Evolutionary conservation across 345 rosid genomes (phyloP).

Genomic region (Psidium guajava): DNA sequence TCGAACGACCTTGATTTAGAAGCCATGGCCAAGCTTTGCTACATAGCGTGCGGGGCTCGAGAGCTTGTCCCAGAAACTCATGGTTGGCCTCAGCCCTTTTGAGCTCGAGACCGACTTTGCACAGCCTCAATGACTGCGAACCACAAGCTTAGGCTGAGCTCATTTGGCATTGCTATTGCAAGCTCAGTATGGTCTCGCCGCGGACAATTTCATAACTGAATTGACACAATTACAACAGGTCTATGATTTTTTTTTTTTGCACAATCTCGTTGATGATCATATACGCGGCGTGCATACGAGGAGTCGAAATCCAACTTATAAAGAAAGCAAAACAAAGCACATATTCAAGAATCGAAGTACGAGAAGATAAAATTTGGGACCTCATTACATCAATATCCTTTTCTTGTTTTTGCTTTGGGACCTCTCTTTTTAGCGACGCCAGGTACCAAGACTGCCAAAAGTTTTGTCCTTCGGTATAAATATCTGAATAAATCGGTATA

Average conservation of each 20-base stretch:
- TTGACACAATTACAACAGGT: too few relatives aligned
- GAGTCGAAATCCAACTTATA: background rate
- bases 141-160: too few relatives aligned
- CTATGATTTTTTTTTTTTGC: too few relatives aligned
- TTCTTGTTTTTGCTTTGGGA: background rate
- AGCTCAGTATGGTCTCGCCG: too few relatives aligned
- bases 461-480: background rate
- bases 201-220: too few relatives aligned
- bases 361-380: slow-evolving; percentile 12
- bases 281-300: background rate
- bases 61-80: background rate
- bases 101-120: background rate
- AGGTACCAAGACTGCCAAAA: background rate
- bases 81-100: background rate
- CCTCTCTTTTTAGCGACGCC: background rate
- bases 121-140: too few relatives aligned
- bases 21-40: background rate
- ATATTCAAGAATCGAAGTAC: background rate
- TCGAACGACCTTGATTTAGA: background rate
- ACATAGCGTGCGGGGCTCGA: background rate
- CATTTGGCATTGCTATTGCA: too few relatives aligned
- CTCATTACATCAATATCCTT: slow-evolving; percentile 1
- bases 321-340: background rate
- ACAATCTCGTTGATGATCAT: background rate
- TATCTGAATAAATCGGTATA: background rate